Evolutionary conservation across 345 rosid species (phyloP).

Genomic region (Citrus inodora): DNA sequence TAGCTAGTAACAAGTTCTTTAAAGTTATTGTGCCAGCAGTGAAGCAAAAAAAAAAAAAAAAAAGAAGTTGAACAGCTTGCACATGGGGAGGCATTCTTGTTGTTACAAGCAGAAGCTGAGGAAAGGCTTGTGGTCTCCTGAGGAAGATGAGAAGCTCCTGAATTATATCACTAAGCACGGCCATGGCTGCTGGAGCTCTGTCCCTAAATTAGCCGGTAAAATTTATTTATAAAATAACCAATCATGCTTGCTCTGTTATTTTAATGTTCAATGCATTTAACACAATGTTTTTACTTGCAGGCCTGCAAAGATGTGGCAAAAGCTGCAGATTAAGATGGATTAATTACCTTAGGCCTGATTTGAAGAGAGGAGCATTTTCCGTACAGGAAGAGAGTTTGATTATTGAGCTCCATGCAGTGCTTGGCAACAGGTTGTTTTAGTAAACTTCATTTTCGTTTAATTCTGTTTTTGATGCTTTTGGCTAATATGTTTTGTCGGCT

Average conservation of each 20-base stretch:
- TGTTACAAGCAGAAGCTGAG: conserved; percentile 77
- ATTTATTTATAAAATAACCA: not conserved
- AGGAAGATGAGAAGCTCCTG: conserved; percentile 83
- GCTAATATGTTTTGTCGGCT: not conserved
- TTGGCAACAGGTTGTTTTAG: conserved; percentile 58
- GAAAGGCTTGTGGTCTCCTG: conserved; percentile 91
- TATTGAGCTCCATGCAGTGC: conserved; percentile 68
- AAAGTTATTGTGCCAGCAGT: conserved; percentile 4
- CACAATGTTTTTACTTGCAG: conserved; percentile 22
- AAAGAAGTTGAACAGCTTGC: conserved; percentile 15
- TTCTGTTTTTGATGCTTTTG: not conserved
- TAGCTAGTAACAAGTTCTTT: not conserved
- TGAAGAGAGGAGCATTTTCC: conserved; percentile 85
- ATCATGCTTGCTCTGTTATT: not conserved
- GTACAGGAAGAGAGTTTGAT: conserved; percentile 74
- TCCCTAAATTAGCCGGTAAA: conserved; percentile 71
- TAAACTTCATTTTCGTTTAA: not conserved
- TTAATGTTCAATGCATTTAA: not conserved
- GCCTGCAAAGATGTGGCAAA: conserved; percentile 78
- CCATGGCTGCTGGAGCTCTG: conserved; percentile 89
- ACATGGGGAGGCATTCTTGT: conserved; percentile 83
- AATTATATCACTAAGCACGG: conserved; percentile 65
- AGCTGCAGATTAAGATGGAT: conserved; percentile 87
- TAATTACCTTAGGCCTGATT: conserved; percentile 82
- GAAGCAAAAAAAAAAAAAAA: conserved; percentile 3